These are phyloP conservation scores for Yarrowia sp. DNA, from an alignment of 805 yeast genomes.

Conservation along the genomic window DNA sequence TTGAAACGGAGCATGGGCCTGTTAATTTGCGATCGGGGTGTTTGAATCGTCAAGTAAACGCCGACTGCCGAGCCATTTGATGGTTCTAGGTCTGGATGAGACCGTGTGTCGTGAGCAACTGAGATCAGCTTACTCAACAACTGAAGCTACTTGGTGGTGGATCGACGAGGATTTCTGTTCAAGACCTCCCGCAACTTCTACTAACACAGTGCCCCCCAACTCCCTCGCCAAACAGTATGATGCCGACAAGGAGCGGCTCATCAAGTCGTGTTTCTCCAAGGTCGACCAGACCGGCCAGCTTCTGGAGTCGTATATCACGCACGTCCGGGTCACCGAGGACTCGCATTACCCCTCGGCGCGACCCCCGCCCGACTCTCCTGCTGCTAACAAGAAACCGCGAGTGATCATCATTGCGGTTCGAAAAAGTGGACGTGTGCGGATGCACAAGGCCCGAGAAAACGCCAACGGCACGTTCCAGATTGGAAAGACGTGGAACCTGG, in stretches of 20 bases:
- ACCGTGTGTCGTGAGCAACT: too few relatives aligned
- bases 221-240: slow-evolving; percentile 57
- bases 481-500: slow-evolving; percentile 89
- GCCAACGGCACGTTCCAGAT: slow-evolving; percentile 74
- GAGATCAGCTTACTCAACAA: too few relatives aligned
- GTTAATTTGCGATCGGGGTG: too few relatives aligned
- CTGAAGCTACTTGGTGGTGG: too few relatives aligned
- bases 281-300: slow-evolving; percentile 39
- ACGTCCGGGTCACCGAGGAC: slow-evolving; percentile 72
- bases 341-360: slow-evolving; percentile 63
- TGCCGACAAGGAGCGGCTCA: slow-evolving; percentile 50
- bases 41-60: too few relatives aligned
- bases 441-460: slow-evolving; percentile 85
- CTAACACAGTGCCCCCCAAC: slow-evolving; percentile 25
- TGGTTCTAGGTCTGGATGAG: too few relatives aligned
- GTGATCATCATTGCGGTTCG: slow-evolving; percentile 54
- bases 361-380: slow-evolving; percentile 57
- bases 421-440: slow-evolving; percentile 61
- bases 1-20: too few relatives aligned
- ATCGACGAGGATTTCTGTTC: too few relatives aligned
- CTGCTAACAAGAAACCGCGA: slow-evolving; percentile 50
- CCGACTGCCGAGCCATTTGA: too few relatives aligned
- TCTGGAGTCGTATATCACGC: slow-evolving; percentile 67
- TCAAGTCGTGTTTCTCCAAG: slow-evolving; percentile 50
- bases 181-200: too few relatives aligned